These are phyloP conservation scores for Heterobasidion annosum DNA, from an alignment of 1,284 basidiomycete genomes.

Conservation along the genomic window DNA sequence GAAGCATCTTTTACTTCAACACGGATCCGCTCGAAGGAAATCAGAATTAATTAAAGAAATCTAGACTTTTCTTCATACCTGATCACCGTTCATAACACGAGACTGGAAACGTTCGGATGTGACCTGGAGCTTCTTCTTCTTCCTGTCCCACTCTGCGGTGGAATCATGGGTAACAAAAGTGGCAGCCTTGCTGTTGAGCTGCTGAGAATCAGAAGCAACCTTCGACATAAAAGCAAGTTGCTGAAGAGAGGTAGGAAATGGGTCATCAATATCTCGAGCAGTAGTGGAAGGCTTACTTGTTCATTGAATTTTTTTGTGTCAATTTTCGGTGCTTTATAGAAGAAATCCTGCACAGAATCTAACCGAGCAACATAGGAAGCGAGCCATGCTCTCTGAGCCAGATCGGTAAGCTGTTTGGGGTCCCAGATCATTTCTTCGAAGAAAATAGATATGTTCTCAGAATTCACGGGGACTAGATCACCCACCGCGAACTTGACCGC, in stretches of 20 bases:
- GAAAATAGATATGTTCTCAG: slow-evolving; percentile 1
- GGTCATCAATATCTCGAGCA: background rate
- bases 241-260: slow-evolving; percentile 9
- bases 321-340: slow-evolving; percentile 9
- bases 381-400: slow-evolving; percentile 46
- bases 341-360: slow-evolving; percentile 24
- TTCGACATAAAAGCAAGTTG: slow-evolving; percentile 33
- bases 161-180: slow-evolving; percentile 29
- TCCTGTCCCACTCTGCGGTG: slow-evolving; percentile 14
- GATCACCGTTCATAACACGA: background rate
- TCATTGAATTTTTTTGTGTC: slow-evolving; percentile 7
- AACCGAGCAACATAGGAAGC: slow-evolving; percentile 28
- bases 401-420: slow-evolving; percentile 7
- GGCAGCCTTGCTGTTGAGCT: slow-evolving; percentile 38
- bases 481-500: slow-evolving; percentile 4
- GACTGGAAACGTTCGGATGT: slow-evolving; percentile 16
- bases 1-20: background rate
- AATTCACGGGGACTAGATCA: slow-evolving; percentile 2
- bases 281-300: background rate
- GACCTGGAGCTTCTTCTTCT: slow-evolving; percentile 19
- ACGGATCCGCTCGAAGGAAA: background rate
- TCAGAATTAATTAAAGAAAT: background rate
- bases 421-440: slow-evolving; percentile 6
- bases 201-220: slow-evolving; percentile 36
- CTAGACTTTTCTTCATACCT: background rate